phyloP scores from a whole-genome alignment of 192 early-diverging fungal species.

The Entomortierella chlamydospora region DNA sequence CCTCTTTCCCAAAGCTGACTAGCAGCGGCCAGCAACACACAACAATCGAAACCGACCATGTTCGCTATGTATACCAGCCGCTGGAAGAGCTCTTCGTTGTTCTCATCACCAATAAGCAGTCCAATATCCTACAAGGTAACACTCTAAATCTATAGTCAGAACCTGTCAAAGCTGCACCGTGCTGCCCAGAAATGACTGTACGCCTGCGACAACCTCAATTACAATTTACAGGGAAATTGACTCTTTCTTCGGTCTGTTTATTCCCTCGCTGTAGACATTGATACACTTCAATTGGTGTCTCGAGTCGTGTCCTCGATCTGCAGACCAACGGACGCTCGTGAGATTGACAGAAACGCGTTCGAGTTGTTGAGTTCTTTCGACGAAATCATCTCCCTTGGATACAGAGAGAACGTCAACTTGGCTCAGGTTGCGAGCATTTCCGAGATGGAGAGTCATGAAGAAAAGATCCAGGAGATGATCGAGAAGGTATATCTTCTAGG shows the following conservation, averaged over 20 bases:
- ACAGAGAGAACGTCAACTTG: constrained; percentile 91
- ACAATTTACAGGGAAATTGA: too few species aligned
- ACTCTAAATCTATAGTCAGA: too few species aligned
- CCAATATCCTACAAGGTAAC: constrained; percentile 91
- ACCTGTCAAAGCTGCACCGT: too few species aligned
- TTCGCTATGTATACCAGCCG: constrained; percentile 99
- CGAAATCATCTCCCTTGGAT: constrained; percentile 93
- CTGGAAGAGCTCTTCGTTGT: constrained; percentile 96
- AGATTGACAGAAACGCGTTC: constrained; percentile 87
- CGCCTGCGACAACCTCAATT: too few species aligned
- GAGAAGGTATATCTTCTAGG: constrained; percentile 64
- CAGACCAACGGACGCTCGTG: constrained; percentile 85
- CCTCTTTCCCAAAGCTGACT: constrained; percentile 97
- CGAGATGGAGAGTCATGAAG: constrained; percentile 99
- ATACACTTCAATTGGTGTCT: constrained; percentile 93
- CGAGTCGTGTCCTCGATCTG: constrained; percentile 93
- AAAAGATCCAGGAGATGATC: constrained; percentile 96
- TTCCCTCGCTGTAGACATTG: constrained; percentile 74
- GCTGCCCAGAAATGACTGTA: not conserved
- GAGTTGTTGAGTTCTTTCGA: constrained; percentile 95
- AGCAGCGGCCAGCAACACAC: constrained; percentile 93
- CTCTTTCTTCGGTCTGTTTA: not conserved
- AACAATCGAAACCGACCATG: constrained; percentile 95
- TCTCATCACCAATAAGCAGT: constrained; percentile 95
- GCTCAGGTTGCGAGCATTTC: constrained; percentile 93